These are phyloP conservation scores for Barbatosphaeria neglecta DNA, from an alignment of 495 filamentous ascomycete species.

Conservation along the genomic window DNA sequence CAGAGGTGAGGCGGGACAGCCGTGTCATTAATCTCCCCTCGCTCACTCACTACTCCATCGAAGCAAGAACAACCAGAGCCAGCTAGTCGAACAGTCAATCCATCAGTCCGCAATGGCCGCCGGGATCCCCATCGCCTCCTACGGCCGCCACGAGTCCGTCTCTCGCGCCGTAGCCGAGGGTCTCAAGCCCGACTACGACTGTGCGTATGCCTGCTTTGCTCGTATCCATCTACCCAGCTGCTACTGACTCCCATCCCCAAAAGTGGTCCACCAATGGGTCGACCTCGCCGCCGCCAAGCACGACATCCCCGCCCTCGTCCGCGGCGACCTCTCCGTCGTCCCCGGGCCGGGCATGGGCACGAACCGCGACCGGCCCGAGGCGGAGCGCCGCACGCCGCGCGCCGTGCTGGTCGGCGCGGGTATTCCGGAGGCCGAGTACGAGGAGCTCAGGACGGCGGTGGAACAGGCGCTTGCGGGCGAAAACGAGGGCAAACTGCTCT, in stretches of 20 bases:
- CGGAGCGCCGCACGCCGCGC: not conserved
- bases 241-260: not conserved
- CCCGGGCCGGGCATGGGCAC: not conserved
- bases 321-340: not conserved
- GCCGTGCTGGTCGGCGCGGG: not conserved
- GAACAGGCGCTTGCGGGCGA: not conserved
- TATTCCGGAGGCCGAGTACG: not conserved
- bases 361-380: not conserved
- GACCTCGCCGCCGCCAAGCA: not conserved
- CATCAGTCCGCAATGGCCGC: not conserved
- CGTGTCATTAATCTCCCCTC: too few relatives aligned
- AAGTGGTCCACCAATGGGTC: not conserved
- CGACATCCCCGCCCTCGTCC: not conserved
- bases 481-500: not conserved
- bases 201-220: not conserved
- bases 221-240: not conserved
- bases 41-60: too few relatives aligned
- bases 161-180: constrained; percentile 60
- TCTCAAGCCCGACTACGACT: constrained; percentile 36
- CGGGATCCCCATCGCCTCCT: constrained; percentile 42
- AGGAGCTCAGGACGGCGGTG: not conserved
- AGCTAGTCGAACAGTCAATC: too few relatives aligned
- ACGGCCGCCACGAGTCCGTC: constrained; percentile 50
- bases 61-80: too few relatives aligned
- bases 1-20: too few relatives aligned